A percentile compares a stretch with the other conserved stretches of the same genome.
Conservation (phyloP, 1,284 basidiomycete species). For the Volvariella volvacea region DNA sequence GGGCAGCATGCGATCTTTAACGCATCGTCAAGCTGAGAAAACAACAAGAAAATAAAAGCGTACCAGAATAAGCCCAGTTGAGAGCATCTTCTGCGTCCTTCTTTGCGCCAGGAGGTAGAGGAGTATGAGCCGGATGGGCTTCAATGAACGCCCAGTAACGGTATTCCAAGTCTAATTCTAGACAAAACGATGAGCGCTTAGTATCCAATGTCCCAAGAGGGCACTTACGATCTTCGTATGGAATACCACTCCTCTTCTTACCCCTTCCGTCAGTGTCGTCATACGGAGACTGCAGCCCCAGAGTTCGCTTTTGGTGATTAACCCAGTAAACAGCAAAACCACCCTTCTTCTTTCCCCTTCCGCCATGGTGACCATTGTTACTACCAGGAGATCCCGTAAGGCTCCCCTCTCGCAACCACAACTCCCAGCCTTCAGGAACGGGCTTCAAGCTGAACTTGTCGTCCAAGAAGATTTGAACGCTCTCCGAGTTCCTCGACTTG, state of each 20-base stretch:
- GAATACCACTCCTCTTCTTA: slow-evolving; percentile 15
- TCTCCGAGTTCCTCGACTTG: slow-evolving; percentile 37
- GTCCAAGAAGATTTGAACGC: slow-evolving; percentile 39
- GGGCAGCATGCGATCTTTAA: slow-evolving; percentile 56
- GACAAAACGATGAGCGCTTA: slow-evolving; percentile 5
- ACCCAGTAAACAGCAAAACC: slow-evolving; percentile 47
- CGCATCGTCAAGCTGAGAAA: neutral
- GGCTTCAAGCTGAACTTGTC: slow-evolving; percentile 12
- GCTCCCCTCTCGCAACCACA: slow-evolving; percentile 40
- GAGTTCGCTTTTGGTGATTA: slow-evolving; percentile 50
- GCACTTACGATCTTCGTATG: slow-evolving; percentile 50
- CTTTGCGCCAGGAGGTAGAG: slow-evolving; percentile 43
- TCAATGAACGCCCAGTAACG: slow-evolving; percentile 74
- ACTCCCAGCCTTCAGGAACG: slow-evolving; percentile 28
- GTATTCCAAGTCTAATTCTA: slow-evolving; percentile 63
- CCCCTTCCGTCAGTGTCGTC: slow-evolving; percentile 20
- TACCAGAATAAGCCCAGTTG: slow-evolving; percentile 70
- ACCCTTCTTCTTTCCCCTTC: slow-evolving; percentile 15
- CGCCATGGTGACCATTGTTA: slow-evolving; percentile 17
- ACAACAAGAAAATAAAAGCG: slow-evolving; percentile 10
- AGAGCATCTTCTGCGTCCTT: slow-evolving; percentile 64
- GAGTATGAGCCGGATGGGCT: slow-evolving; percentile 61
- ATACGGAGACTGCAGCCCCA: slow-evolving; percentile 39
- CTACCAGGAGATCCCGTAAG: slow-evolving; percentile 27
- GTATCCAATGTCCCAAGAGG: neutral